These are phyloP conservation scores for Butyriboletus loyo DNA, from an alignment of 768 basidiomycete species.

Conservation along the genomic window DNA sequence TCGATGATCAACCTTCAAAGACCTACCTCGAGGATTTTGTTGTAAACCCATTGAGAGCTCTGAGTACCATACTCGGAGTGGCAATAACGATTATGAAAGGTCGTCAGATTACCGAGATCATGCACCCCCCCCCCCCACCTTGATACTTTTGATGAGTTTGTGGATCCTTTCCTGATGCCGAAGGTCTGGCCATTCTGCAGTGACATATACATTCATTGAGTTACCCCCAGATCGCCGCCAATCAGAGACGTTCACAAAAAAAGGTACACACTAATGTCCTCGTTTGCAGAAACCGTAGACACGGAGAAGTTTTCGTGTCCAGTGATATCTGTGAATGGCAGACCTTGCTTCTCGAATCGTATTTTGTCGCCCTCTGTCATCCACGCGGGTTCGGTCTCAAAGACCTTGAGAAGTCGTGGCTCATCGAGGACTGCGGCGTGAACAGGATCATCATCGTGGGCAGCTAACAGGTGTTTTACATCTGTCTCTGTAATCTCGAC, in stretches of 20 bases:
- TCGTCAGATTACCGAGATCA: constrained; percentile 35
- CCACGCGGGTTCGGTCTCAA: constrained; percentile 12
- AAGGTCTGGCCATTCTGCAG: constrained; percentile 16
- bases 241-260: background rate
- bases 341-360: constrained; percentile 8
- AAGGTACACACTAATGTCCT: background rate
- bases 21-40: constrained; percentile 14
- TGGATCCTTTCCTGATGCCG: constrained; percentile 13
- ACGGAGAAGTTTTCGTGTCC: background rate
- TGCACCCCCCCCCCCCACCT: constrained; percentile 34
- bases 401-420: constrained; percentile 13
- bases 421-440: constrained; percentile 13
- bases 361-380: constrained; percentile 20
- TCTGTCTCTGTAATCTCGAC: background rate
- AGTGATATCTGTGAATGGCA: constrained; percentile 14
- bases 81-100: constrained; percentile 35
- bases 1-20: no score
- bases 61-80: constrained; percentile 34
- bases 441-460: background rate
- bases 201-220: background rate
- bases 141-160: background rate
- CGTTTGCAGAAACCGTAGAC: background rate
- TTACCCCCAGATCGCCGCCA: background rate
- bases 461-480: constrained; percentile 5
- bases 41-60: constrained; percentile 39